Evolutionary conservation across 2,329 filamentous ascomycete species (phyloP).

Genomic region (Diplodia scrobiculata): DNA sequence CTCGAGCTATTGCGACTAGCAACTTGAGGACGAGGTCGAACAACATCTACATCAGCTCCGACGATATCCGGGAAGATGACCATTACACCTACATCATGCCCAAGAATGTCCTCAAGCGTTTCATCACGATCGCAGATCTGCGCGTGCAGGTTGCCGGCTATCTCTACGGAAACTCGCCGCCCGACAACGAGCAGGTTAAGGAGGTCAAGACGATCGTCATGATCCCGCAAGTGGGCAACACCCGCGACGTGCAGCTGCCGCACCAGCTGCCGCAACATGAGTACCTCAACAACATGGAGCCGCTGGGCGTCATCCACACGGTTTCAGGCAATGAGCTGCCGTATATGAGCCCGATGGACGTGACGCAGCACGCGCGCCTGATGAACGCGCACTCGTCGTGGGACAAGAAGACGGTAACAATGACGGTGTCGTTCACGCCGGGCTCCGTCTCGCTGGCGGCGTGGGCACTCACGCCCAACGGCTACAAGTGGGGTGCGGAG

Average conservation of each 20-base stretch:
- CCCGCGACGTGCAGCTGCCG: conserved; percentile 87
- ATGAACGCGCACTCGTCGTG: conserved; percentile 79
- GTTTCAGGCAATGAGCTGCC: conserved; percentile 90
- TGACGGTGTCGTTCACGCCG: conserved; percentile 94
- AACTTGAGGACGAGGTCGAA: conserved; percentile 92
- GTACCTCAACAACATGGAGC: conserved; percentile 81
- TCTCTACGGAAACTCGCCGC: conserved; percentile 87
- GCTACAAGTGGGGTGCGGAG: conserved; percentile 95
- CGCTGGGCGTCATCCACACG: conserved; percentile 92
- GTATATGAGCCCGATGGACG: conserved; percentile 94
- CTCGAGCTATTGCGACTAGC: conserved; percentile 90
- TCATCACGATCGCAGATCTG: conserved; percentile 95
- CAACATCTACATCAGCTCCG: conserved; percentile 98
- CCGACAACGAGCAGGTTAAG: conserved; percentile 95
- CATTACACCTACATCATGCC: conserved; percentile 96
- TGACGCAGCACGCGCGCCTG: conserved; percentile 88
- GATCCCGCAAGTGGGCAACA: conserved; percentile 93
- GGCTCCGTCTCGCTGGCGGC: conserved; percentile 93
- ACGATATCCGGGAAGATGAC: conserved; percentile 87
- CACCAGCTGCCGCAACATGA: conserved; percentile 90
- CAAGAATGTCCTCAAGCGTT: conserved; percentile 96
- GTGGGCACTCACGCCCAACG: conserved; percentile 86
- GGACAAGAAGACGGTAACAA: conserved; percentile 90
- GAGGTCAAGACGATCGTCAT: conserved; percentile 96
- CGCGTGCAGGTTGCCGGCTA: conserved; percentile 96